phyloP scores from a whole-genome alignment of 192 early-diverging fungal genomes.

The Entomortierella parvispora region DNA sequence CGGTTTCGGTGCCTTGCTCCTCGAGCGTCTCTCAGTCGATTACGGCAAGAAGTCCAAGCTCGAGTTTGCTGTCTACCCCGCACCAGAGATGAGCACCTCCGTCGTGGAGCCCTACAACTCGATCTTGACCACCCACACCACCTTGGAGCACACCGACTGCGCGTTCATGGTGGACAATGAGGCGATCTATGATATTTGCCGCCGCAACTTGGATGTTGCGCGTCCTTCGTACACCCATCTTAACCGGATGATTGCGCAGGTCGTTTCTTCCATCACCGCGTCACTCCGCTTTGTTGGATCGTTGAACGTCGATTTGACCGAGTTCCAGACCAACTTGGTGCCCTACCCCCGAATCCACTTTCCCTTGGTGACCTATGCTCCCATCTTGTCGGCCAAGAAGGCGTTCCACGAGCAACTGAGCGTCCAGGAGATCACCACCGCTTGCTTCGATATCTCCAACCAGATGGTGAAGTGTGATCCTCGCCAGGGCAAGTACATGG shows the following conservation, averaged over 20 bases:
- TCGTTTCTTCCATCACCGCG: conserved; percentile 99
- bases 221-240: conserved; percentile 97
- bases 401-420: conserved; percentile 96
- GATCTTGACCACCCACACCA: conserved; percentile 99
- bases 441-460: conserved; percentile 98
- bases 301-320: conserved; percentile 98
- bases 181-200: conserved; percentile 99
- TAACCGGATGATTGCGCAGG: conserved; percentile 98
- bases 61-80: conserved; percentile 99
- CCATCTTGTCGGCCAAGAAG: conserved; percentile 94
- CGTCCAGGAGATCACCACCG: conserved; percentile 94
- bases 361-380: conserved; percentile 98
- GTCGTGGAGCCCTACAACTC: conserved; percentile 99
- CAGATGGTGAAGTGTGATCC: conserved; percentile 99
- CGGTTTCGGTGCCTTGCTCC: conserved; percentile 96
- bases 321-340: conserved; percentile 99
- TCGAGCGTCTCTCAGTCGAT: conserved; percentile 99
- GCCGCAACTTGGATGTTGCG: conserved; percentile 96
- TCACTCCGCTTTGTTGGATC: conserved; percentile 99
- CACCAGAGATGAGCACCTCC: conserved; percentile 95
- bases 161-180: conserved; percentile 99
- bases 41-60: conserved; percentile 99
- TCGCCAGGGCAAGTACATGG: conserved; percentile 98
- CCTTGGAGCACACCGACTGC: conserved; percentile 98
- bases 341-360: conserved; percentile 99